Evolutionary conservation across 495 filamentous ascomycete genomes (phyloP).

Genomic region (Entonaema liquescens): DNA sequence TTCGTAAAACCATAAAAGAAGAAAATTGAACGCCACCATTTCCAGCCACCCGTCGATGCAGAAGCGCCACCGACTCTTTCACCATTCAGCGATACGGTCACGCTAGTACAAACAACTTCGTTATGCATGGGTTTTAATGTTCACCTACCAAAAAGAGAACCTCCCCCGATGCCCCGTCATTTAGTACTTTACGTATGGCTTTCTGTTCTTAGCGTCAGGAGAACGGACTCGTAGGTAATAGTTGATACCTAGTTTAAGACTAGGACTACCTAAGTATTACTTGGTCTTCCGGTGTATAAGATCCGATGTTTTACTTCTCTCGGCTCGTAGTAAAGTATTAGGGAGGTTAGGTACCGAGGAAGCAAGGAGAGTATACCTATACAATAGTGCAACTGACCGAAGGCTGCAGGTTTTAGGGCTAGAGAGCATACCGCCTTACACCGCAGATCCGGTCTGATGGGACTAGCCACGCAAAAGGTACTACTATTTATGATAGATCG

Average conservation of each 20-base stretch:
- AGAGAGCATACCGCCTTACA: constrained; percentile 2
- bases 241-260: neutral
- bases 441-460: constrained; percentile 15
- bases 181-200: neutral
- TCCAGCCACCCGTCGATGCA: neutral
- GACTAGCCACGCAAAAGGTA: neutral
- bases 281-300: neutral
- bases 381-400: neutral
- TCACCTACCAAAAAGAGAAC: constrained; percentile 29
- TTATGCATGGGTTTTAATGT: constrained; percentile 9
- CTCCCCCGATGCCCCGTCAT: constrained; percentile 15
- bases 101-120: neutral
- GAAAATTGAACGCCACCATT: neutral
- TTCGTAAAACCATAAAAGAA: constrained; percentile 5
- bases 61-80: neutral
- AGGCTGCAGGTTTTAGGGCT: constrained; percentile 1
- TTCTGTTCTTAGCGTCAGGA: neutral
- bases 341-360: neutral
- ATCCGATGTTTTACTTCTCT: neutral
- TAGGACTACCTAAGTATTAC: neutral
- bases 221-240: neutral
- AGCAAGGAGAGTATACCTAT: neutral
- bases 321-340: neutral
- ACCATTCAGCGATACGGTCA: constrained; percentile 9
- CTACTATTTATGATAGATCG: neutral